Evolutionary conservation across 2,329 filamentous ascomycete genomes (phyloP).

Genomic region (Paradendryphiella salina): DNA sequence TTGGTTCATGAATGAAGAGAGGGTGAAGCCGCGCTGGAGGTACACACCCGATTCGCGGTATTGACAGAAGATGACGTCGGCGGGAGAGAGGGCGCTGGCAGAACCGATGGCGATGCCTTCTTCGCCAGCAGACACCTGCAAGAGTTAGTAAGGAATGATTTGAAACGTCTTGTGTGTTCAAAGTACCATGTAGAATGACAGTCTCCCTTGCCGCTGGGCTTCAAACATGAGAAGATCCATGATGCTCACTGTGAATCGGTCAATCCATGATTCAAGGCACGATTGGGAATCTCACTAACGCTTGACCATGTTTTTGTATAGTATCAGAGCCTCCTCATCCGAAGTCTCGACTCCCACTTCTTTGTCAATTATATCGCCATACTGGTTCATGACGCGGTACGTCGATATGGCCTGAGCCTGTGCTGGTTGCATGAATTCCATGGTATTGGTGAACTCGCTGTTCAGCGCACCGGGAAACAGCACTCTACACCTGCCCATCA

Average conservation of each 20-base stretch:
- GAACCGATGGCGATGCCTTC: slow-evolving; percentile 92
- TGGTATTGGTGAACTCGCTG: slow-evolving; percentile 81
- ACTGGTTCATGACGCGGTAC: slow-evolving; percentile 87
- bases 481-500: slow-evolving; percentile 48
- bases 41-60: slow-evolving; percentile 94
- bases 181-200: slow-evolving; percentile 93
- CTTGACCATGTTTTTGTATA: slow-evolving; percentile 68
- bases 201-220: slow-evolving; percentile 87
- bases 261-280: neutral
- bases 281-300: slow-evolving; percentile 40
- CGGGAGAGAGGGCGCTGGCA: slow-evolving; percentile 77
- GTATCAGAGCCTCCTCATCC: slow-evolving; percentile 61
- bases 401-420: slow-evolving; percentile 76
- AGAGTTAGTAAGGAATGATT: neutral
- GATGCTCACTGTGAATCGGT: slow-evolving; percentile 62
- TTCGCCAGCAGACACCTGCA: slow-evolving; percentile 76
- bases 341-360: slow-evolving; percentile 67
- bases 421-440: slow-evolving; percentile 76
- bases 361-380: slow-evolving; percentile 80
- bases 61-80: slow-evolving; percentile 90
- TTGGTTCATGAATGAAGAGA: slow-evolving; percentile 93
- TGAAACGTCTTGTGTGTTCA: no score
- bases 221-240: slow-evolving; percentile 99
- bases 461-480: slow-evolving; percentile 93
- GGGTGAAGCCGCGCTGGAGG: slow-evolving; percentile 81